A percentile compares a stretch with the other conserved stretches of the same genome.
phyloP scores from a whole-genome alignment of 2,329 filamentous ascomycete genomes.

The Hypoxylon sp. region DNA sequence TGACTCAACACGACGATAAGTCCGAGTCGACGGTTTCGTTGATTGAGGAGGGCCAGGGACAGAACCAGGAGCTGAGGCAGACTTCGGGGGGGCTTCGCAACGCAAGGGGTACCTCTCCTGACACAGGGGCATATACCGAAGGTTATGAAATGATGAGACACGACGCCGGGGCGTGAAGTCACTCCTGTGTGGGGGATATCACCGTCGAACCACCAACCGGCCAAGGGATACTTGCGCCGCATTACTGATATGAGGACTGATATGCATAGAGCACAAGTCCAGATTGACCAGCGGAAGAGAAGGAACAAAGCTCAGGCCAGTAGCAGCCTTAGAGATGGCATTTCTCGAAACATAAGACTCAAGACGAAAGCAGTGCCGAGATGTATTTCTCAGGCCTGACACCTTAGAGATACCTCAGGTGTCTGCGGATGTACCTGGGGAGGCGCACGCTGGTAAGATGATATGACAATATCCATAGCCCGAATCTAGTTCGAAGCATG shows the following conservation, averaged over 20 bases:
- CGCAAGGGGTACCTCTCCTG: neutral
- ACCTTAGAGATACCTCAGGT: too few relatives aligned
- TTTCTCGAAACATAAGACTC: neutral
- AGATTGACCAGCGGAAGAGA: neutral
- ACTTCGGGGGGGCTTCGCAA: constrained; percentile 6
- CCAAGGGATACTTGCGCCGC: neutral
- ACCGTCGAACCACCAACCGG: neutral
- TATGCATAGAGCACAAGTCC: neutral
- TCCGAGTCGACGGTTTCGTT: neutral
- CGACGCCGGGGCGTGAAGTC: neutral
- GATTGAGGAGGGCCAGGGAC: constrained; percentile 19
- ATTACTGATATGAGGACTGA: neutral
- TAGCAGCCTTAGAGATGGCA: neutral
- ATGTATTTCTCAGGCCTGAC: neutral
- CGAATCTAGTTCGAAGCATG: neutral
- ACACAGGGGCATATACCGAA: constrained; percentile 11
- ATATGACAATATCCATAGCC: neutral
- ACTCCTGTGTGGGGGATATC: neutral
- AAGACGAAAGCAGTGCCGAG: neutral
- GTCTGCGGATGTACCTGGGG: neutral
- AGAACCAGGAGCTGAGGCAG: constrained; percentile 5
- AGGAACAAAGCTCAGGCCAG: neutral
- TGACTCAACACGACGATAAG: constrained; percentile 3
- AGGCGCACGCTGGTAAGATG: neutral
- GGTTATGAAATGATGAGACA: constrained; percentile 23